These are phyloP conservation scores for Tolypocladium sp. DNA, from an alignment of 2,329 filamentous ascomycete species.

Conservation along the genomic window DNA sequence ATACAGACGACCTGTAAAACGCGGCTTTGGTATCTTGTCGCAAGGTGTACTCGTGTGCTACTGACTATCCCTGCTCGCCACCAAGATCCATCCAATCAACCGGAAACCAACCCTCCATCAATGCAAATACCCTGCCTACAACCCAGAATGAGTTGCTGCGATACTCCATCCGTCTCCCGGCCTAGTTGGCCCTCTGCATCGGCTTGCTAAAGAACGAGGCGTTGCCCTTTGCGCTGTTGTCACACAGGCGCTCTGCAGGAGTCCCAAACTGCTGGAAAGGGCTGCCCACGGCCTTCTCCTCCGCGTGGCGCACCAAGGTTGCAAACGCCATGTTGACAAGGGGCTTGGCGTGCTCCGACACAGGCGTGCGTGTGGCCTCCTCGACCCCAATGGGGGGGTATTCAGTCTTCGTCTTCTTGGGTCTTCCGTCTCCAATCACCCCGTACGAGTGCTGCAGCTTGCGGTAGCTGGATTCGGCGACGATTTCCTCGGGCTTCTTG, in stretches of 20 bases:
- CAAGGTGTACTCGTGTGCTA: neutral
- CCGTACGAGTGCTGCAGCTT: slow-evolving; percentile 21
- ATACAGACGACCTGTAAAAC: neutral
- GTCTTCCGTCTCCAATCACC: slow-evolving; percentile 27
- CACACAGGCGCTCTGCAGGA: neutral
- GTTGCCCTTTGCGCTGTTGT: neutral
- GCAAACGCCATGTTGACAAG: slow-evolving; percentile 32
- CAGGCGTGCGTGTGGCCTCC: slow-evolving; percentile 27
- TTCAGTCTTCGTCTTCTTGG: slow-evolving; percentile 11
- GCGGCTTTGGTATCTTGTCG: slow-evolving; percentile 1
- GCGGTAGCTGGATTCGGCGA: slow-evolving; percentile 19
- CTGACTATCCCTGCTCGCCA: neutral
- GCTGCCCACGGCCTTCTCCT: neutral
- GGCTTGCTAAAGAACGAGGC: neutral
- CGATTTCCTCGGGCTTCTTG: slow-evolving; percentile 19
- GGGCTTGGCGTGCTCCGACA: slow-evolving; percentile 28
- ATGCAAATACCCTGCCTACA: neutral
- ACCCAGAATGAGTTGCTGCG: neutral
- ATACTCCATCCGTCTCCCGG: neutral
- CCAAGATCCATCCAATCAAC: slow-evolving; percentile 3
- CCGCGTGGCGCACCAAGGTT: slow-evolving; percentile 11
- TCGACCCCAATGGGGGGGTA: slow-evolving; percentile 22
- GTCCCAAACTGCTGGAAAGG: slow-evolving; percentile 1
- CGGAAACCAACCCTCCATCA: slow-evolving; percentile 1
- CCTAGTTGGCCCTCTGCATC: neutral